These are phyloP conservation scores for Globisporangium rhizosaccharum DNA, from an alignment of 352 stramenopile genomes.

Conservation along the genomic window DNA sequence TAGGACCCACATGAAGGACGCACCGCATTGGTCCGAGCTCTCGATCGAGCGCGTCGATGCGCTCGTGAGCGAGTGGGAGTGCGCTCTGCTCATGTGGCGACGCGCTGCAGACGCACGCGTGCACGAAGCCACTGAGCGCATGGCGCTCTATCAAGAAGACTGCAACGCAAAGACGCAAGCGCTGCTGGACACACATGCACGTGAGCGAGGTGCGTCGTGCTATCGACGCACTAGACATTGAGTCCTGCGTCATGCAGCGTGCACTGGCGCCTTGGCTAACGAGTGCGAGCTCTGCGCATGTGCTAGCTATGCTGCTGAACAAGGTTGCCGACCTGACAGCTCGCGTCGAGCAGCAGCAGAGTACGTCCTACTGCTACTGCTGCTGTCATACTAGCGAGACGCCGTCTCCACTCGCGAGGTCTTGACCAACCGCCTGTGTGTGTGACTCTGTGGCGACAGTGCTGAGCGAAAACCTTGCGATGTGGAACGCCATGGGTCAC, in stretches of 20 bases:
- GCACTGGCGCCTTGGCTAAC: background rate
- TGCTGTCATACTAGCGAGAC: no score
- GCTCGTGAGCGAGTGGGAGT: slow-evolving; percentile 25
- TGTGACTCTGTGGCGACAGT: background rate
- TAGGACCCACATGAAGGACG: background rate
- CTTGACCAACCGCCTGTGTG: no score
- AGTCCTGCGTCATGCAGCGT: background rate
- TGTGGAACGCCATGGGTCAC: no score
- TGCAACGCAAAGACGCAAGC: slow-evolving; percentile 20
- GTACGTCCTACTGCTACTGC: background rate
- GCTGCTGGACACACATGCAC: slow-evolving; percentile 1
- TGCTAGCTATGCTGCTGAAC: background rate
- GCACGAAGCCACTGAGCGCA: slow-evolving; percentile 13
- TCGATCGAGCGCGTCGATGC: slow-evolving; percentile 15
- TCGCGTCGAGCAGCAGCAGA: background rate
- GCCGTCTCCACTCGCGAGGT: no score
- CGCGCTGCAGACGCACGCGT: slow-evolving; percentile 16
- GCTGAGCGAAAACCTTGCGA: background rate
- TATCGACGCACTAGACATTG: no score
- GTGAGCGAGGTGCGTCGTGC: slow-evolving; percentile 7
- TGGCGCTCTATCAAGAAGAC: slow-evolving; percentile 24
- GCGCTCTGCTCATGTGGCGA: slow-evolving; percentile 28
- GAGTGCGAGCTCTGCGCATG: background rate
- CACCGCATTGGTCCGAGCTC: slow-evolving; percentile 5
- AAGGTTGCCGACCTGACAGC: background rate